Conservation (phyloP, 139 green algal species). For the Dunaliella primolecta region DNA sequence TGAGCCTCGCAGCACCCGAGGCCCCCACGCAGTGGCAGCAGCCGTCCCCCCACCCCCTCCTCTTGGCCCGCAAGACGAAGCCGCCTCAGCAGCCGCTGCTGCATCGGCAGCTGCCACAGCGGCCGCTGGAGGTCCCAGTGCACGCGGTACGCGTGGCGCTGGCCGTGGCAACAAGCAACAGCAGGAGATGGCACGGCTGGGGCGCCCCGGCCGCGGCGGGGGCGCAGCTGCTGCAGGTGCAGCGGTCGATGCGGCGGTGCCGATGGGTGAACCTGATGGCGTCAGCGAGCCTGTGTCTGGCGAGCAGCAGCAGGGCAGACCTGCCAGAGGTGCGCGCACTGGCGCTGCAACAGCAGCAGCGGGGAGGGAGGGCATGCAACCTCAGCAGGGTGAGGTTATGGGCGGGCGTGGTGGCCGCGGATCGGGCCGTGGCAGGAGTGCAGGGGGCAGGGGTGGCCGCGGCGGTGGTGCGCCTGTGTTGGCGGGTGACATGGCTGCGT, state of each 20-base stretch:
- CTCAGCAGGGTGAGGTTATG: neutral
- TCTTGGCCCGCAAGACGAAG: neutral
- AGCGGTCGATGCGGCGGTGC: slow-evolving; percentile 11
- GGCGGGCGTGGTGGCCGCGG: neutral
- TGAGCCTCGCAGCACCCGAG: neutral
- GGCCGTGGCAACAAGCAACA: neutral
- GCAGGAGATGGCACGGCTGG: neutral
- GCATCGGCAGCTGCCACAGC: neutral
- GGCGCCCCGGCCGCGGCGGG: too few relatives aligned
- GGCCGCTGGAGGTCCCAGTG: too few relatives aligned
- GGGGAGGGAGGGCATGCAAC: neutral
- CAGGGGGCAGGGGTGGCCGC: slow-evolving; percentile 4
- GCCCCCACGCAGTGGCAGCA: neutral
- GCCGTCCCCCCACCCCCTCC: neutral
- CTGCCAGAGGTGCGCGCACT: neutral
- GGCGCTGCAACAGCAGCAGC: slow-evolving; percentile 1
- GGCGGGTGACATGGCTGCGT: neutral
- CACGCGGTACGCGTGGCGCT: too few relatives aligned
- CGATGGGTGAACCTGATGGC: slow-evolving; percentile 11
- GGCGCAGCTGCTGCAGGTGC: neutral
- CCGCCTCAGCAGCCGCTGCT: neutral
- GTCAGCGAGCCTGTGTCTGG: neutral
- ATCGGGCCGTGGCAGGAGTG: slow-evolving; percentile 4
- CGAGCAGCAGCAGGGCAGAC: neutral
- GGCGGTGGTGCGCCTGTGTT: slow-evolving; percentile 10